Evolutionary conservation across 208 protist genomes (phyloP), one percentile per base, ranked within the genome.

Genomic region (Leishmania guyanensis): DNA sequence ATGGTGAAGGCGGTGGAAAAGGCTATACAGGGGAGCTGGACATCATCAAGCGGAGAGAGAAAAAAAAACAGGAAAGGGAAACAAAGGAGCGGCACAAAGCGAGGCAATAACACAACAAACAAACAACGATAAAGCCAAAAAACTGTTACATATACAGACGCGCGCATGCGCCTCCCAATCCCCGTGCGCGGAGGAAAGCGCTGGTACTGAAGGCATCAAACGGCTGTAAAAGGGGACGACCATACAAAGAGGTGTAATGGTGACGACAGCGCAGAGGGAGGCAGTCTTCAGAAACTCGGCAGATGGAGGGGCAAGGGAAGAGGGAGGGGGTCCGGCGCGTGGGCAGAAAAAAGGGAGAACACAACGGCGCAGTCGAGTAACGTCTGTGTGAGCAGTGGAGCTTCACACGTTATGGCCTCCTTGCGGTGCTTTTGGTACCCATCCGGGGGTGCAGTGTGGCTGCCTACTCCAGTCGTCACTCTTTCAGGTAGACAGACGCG

Each of bases 401-500:
- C 8, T 43, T 16, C 29, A 29, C 29, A 68, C 39, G 62, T 4
- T 20, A 43, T 64, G 29, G 3, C 22, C 29, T 29, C 33, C 29
- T 43, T 39, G 62, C 43, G 43, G 43, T 68, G 29, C 17, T 29
- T 39, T 39, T 39, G 62, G 16, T 33, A 17, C 9, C 29, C 29
- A 20, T 43, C 62, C 14, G 6, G 0, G 65, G 10, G 29, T 22
- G 78, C 58, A 81, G 33, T 20, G 22, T 29, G 20, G 62, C 62
- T 68, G 29, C 62, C 62, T 68, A 14, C 14, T 68, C 62, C 43
- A 20, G 62, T 16, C 73, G 33, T 36, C 29, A 81, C 20, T 33
- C 36, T 29, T 51, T 46, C 26, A 53, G 46, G 56, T 71, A 77
- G 80, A 39, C 58, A 75, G 46, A 58, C 48, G 74, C 68, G 54